A percentile compares a stretch with the other conserved stretches of the same genome.
These are phyloP conservation scores for Rosa hybrid DNA, from an alignment of 331 rosid species.

Conservation along the genomic window DNA sequence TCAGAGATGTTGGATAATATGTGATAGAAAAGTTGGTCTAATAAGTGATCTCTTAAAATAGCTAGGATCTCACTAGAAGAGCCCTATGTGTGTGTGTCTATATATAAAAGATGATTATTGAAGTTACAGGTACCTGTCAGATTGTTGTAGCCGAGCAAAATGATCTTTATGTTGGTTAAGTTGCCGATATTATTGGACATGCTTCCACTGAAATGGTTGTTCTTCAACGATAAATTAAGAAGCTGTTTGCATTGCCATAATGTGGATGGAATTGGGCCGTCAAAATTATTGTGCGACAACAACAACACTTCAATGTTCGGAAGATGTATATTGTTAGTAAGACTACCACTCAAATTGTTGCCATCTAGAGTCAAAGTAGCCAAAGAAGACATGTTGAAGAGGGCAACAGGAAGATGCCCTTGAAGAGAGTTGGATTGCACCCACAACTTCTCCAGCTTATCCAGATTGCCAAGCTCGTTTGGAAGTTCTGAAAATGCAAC, in stretches of 20 bases:
- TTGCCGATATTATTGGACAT: no score
- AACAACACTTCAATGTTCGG: not conserved
- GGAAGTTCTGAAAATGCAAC: not conserved
- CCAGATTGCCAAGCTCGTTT: not conserved
- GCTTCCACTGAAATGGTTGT: no score
- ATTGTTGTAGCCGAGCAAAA: no score
- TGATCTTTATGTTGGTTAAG: no score
- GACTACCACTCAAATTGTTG: not conserved
- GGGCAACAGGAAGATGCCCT: not conserved
- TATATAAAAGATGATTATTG: no score
- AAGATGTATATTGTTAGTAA: not conserved
- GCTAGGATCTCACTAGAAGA: no score
- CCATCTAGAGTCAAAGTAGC: fast-evolving
- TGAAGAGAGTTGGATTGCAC: not conserved
- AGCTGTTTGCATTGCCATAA: not conserved
- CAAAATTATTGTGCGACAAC: fast-evolving
- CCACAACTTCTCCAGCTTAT: not conserved
- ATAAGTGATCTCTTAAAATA: no score
- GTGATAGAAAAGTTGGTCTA: no score
- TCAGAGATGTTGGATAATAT: no score
- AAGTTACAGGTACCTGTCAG: no score
- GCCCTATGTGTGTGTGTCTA: no score
- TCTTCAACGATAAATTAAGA: no score
- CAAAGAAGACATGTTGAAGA: not conserved
- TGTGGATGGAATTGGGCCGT: not conserved